Evolutionary conservation across 2,329 filamentous ascomycete species (phyloP).

Genomic region (Mycosphaerelloides madeirae): DNA sequence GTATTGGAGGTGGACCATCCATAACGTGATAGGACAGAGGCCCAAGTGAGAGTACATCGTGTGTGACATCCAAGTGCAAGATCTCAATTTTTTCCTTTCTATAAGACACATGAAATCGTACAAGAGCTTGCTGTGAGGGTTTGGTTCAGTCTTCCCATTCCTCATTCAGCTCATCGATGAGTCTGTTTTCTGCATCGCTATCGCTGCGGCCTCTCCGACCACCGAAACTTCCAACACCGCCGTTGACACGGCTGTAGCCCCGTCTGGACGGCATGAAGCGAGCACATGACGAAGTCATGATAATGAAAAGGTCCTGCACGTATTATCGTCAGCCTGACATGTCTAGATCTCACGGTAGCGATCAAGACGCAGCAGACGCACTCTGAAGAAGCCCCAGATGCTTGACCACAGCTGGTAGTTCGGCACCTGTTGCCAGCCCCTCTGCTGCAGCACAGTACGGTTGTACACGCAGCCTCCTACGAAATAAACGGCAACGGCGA

Average conservation of each 20-base stretch:
- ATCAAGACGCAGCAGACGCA: slow-evolving; percentile 37
- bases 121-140: background rate
- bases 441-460: slow-evolving; percentile 85
- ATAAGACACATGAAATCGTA: no score
- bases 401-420: slow-evolving; percentile 93
- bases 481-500: slow-evolving; percentile 80
- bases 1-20: slow-evolving; percentile 1
- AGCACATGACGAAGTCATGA: slow-evolving; percentile 64
- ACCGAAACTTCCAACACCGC: slow-evolving; percentile 47
- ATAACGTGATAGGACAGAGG: slow-evolving; percentile 3
- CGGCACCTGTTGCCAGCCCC: slow-evolving; percentile 90
- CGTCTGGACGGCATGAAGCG: slow-evolving; percentile 60
- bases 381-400: slow-evolving; percentile 77
- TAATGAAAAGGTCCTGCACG: slow-evolving; percentile 56
- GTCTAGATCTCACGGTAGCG: no score
- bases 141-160: slow-evolving; percentile 75
- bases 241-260: slow-evolving; percentile 62
- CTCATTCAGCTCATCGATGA: slow-evolving; percentile 95
- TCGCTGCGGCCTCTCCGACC: slow-evolving; percentile 39
- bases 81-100: no score
- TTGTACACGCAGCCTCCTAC: slow-evolving; percentile 94
- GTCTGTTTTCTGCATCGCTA: slow-evolving; percentile 79
- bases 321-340: background rate
- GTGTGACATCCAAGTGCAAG: no score
- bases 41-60: no score